Base-by-base conservation (phyloP, 1,284 basidiomycete genomes). In the Leccinum variabile region DNA sequence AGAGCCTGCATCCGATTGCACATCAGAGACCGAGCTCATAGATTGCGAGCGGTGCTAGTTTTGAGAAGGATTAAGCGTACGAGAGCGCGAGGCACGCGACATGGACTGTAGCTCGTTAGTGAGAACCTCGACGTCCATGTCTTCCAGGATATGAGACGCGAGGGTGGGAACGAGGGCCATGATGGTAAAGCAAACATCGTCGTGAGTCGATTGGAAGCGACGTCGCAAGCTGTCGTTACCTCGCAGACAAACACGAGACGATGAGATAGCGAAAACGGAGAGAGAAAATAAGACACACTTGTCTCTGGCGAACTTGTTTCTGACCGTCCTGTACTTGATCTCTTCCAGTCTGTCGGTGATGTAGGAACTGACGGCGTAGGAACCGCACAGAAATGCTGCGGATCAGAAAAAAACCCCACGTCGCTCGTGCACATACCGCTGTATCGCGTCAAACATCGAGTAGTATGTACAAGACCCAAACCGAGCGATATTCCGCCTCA, bases 81-180 rank as follows among this genome's bases (percentile, higher is more conserved):
- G 72, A 44, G 68, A 67, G 35, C 65, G 70, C 4, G 67, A 73
- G n/a, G 68, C 59, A 44, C 67, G 65, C 55, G 75, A 68, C 25
- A 73, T 49, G 66, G 72, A 68, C 72, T 81, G 50, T 80, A 96
- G 81, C 69, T 92, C 88, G 28, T 82, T 77, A 0, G 91, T 95
- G 13, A 95, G 78, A 1, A 80, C 79, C 69, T 97, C 95, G 22
- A 97, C 91, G 69, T 97, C 88, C 86, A 95, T 90, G 54, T 86
- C 86, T 32, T 82, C 77, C 16, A 93, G 78, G 13, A 97, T 82
- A 67, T 91, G 87, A 16, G 85, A 80, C 1, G 88, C 85, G 10
- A 97, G 82, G 0, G 90, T 90, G 0, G 92, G 91, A 9, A 96
- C 78, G 37, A 95, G 83, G 0, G 91, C 88, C 72, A 93, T 86